Conservation (phyloP, 805 yeast genomes). For the Saccharomycopsis selenospora region DNA sequence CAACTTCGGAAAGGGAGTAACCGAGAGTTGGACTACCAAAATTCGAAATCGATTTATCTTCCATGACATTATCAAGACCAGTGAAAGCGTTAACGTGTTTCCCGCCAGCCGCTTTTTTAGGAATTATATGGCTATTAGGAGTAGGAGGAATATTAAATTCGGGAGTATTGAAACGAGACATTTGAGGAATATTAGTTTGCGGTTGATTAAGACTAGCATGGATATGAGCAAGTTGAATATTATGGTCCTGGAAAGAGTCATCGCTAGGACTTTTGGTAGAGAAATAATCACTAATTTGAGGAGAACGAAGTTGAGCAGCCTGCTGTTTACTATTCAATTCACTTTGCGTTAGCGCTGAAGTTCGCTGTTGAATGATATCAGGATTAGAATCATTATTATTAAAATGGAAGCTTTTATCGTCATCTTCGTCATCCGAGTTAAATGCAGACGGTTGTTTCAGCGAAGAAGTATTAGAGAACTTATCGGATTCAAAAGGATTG, state of each 20-base stretch:
- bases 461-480: not conserved
- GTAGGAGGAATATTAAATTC: not conserved
- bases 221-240: not conserved
- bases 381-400: conserved; percentile 1
- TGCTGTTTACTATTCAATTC: no score
- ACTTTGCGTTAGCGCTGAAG: no score
- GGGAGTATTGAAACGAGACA: conserved; percentile 3
- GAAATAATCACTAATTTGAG: not conserved
- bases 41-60: not conserved
- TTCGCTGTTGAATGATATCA: not conserved
- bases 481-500: conserved; percentile 15
- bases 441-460: not conserved
- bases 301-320: not conserved
- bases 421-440: conserved; percentile 6
- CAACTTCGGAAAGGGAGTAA: conserved; percentile 13
- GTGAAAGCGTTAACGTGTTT: not conserved
- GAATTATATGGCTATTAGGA: not conserved
- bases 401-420: conserved; percentile 11
- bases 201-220: not conserved
- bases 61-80: conserved; percentile 1
- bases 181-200: not conserved
- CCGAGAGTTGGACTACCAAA: conserved; percentile 4
- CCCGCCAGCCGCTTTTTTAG: not conserved
- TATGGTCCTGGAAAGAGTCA: not conserved
- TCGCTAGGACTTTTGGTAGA: not conserved